phyloP scores from a whole-genome alignment of 192 early-diverging fungal genomes.

The Borealophlyctis nickersoniae region DNA sequence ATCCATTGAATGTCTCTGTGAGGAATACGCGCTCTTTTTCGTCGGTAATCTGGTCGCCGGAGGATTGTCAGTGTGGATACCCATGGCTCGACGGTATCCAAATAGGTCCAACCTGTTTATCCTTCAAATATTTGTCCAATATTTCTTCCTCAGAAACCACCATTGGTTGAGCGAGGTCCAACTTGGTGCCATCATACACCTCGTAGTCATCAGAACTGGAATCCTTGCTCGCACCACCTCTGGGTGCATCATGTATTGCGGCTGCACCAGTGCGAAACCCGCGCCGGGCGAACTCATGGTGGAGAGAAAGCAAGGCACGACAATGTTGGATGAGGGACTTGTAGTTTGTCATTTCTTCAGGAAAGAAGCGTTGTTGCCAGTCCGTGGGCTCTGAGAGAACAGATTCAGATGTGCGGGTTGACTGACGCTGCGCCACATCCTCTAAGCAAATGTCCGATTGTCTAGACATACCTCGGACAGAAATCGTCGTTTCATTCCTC shows the following conservation, averaged over 20 bases:
- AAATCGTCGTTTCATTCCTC: no score
- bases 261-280: constrained; percentile 7
- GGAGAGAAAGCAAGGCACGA: constrained; percentile 31
- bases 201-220: background rate
- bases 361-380: no score
- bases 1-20: constrained; percentile 40
- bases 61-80: constrained; percentile 1
- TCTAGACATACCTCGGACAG: no score
- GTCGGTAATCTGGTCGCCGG: constrained; percentile 17
- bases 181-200: background rate
- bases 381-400: no score
- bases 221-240: background rate
- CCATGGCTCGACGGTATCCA: background rate
- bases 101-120: constrained; percentile 24
- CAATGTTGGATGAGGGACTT: constrained; percentile 29
- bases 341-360: constrained; percentile 18
- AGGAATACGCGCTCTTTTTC: constrained; percentile 35
- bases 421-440: no score
- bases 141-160: constrained; percentile 40
- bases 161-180: constrained; percentile 25
- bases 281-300: constrained; percentile 33
- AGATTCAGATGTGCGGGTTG: no score
- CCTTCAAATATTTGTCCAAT: constrained; percentile 28
- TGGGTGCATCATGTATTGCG: constrained; percentile 11
- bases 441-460: no score